A percentile compares a stretch with the other conserved stretches of the same genome.
Evolutionary conservation across 2,329 filamentous ascomycete species (phyloP).

Genomic region (Aspergillus intermedius): DNA sequence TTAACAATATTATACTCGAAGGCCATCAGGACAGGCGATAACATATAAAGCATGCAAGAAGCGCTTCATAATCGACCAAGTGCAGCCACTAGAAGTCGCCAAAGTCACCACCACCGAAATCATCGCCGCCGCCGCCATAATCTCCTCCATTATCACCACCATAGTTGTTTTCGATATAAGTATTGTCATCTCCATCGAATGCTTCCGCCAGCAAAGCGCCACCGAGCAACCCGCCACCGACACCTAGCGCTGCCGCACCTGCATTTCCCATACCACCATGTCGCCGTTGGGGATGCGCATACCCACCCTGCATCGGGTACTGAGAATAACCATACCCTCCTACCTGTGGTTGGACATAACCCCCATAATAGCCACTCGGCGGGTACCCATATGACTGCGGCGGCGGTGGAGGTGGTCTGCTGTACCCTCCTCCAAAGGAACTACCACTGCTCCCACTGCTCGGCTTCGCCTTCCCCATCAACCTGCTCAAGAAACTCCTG

Average conservation of each 20-base stretch:
- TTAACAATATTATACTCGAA: too few species aligned
- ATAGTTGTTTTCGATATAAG: constrained; percentile 38
- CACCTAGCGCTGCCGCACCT: constrained; percentile 68
- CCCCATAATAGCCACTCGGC: constrained; percentile 23
- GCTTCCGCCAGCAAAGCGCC: constrained; percentile 65
- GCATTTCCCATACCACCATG: constrained; percentile 56
- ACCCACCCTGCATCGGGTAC: constrained; percentile 31
- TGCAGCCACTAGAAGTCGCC: constrained; percentile 14
- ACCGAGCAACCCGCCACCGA: constrained; percentile 74
- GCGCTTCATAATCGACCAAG: too few species aligned
- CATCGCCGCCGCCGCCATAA: constrained; percentile 26
- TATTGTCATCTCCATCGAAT: constrained; percentile 58
- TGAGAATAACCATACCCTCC: constrained; percentile 33
- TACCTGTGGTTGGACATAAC: constrained; percentile 21
- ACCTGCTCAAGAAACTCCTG: constrained; percentile 46
- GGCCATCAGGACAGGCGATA: too few species aligned
- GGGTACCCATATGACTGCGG: constrained; percentile 22
- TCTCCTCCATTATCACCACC: constrained; percentile 22
- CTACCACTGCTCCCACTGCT: constrained; percentile 7
- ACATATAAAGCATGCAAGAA: too few species aligned
- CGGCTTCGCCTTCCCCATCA: constrained; percentile 42
- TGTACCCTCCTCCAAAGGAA: constrained; percentile 4
- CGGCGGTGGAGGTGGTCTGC: constrained; percentile 10
- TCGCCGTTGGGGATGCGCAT: constrained; percentile 40
- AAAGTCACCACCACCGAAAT: constrained; percentile 20